These are phyloP conservation scores for Dendrobium chrysotoxum DNA, from an alignment of 106 monocot species.

Conservation along the genomic window DNA sequence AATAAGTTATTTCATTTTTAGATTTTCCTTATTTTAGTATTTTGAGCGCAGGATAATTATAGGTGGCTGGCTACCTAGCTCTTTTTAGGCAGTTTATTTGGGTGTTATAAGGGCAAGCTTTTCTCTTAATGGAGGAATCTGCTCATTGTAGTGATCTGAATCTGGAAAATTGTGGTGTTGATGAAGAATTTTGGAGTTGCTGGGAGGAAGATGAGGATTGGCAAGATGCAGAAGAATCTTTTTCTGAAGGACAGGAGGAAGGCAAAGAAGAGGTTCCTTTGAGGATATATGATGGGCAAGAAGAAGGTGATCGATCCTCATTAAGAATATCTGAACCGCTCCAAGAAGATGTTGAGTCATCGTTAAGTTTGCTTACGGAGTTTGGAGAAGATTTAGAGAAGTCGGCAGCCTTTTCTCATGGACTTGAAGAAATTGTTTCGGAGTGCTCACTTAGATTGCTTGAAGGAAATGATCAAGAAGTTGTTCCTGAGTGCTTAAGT, in stretches of 20 bases:
- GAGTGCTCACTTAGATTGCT: background rate
- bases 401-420: background rate
- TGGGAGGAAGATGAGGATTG: constrained; percentile 75
- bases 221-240: constrained; percentile 58
- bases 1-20: background rate
- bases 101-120: background rate
- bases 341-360: background rate
- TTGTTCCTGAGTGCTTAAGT: background rate
- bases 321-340: background rate
- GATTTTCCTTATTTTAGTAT: background rate
- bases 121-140: constrained; percentile 4
- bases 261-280: background rate
- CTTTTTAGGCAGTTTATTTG: background rate
- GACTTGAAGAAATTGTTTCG: background rate
- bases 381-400: background rate
- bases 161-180: constrained; percentile 30
- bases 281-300: background rate
- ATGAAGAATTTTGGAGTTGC: constrained; percentile 79
- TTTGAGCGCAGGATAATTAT: background rate
- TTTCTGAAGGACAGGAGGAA: constrained; percentile 10
- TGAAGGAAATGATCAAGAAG: constrained; percentile 2
- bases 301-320: background rate
- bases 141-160: constrained; percentile 7
- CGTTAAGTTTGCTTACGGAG: background rate
- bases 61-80: no score